phyloP scores from a whole-genome alignment of 2,329 filamentous ascomycete species.

The Fusarium irregulare region DNA sequence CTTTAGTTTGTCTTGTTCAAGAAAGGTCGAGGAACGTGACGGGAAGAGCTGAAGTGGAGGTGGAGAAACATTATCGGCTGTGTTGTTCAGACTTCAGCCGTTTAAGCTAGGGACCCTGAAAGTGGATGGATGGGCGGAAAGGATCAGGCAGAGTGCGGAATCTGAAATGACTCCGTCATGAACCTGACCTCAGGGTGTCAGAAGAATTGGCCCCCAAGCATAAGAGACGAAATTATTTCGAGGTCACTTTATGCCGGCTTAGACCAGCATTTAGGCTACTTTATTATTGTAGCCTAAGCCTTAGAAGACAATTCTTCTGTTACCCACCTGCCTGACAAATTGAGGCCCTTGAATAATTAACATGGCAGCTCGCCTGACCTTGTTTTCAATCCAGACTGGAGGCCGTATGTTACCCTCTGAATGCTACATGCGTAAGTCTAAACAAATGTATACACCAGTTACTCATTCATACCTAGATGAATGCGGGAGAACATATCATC shows the following conservation, averaged over 20 bases:
- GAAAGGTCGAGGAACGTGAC: neutral
- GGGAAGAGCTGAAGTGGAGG: constrained; percentile 20
- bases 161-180: neutral
- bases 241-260: too few species aligned
- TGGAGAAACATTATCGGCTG: constrained; percentile 17
- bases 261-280: too few species aligned
- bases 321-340: neutral
- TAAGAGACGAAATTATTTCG: too few species aligned
- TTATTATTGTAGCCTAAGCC: too few species aligned
- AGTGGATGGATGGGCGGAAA: constrained; percentile 28
- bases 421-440: neutral
- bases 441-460: too few species aligned
- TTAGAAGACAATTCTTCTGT: too few species aligned
- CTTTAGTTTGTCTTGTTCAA: neutral
- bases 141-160: constrained; percentile 16
- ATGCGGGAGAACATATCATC: neutral
- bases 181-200: too few species aligned
- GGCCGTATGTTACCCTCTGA: neutral
- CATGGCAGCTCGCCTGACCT: too few species aligned
- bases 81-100: constrained; percentile 28
- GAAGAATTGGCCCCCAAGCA: too few species aligned
- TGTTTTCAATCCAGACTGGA: neutral
- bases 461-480: neutral
- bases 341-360: neutral
- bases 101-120: constrained; percentile 19